A percentile compares a stretch with the other conserved stretches of the same genome.
phyloP scores from a whole-genome alignment of 176 grass and related monocot species.

The Oropetium thomaeum region DNA sequence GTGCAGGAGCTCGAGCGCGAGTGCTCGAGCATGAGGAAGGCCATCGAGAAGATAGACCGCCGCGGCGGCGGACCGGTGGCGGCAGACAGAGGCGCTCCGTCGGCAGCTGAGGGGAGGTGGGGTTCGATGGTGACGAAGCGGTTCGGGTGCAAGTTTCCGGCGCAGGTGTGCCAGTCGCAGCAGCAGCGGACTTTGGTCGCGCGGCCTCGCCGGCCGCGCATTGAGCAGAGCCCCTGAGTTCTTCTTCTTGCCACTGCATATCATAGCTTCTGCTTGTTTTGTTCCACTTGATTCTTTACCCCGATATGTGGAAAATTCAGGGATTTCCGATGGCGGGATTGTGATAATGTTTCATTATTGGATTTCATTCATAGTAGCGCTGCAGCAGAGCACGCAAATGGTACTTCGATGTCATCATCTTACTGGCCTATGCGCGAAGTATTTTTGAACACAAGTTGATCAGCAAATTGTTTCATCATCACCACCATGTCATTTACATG shows the following conservation, averaged over 20 bases:
- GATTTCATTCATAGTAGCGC: neutral
- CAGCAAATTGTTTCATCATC: neutral
- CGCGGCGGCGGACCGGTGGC: constrained; percentile 8
- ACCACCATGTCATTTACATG: neutral
- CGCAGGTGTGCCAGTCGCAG: constrained; percentile 91
- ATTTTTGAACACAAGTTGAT: neutral
- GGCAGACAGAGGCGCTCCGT: neutral
- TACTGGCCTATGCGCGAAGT: neutral
- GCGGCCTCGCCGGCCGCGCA: constrained; percentile 57
- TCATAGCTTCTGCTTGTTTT: constrained; percentile 37
- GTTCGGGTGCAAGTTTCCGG: constrained; percentile 88
- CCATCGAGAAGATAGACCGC: constrained; percentile 79
- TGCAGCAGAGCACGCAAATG: neutral
- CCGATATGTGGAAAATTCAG: constrained; percentile 40
- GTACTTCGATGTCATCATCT: neutral
- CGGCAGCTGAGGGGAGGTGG: constrained; percentile 51
- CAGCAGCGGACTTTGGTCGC: constrained; percentile 67
- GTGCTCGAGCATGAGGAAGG: constrained; percentile 87
- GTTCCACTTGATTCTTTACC: constrained; percentile 49
- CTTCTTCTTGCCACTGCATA: neutral
- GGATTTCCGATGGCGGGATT: constrained; percentile 8
- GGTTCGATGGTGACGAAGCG: constrained; percentile 55
- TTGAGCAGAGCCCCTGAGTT: constrained; percentile 70
- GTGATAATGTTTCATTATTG: constrained; percentile 16
- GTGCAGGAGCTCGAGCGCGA: constrained; percentile 95